These are phyloP conservation scores for Ogataea trehalophila DNA, from an alignment of 805 yeast genomes.

Conservation along the genomic window DNA sequence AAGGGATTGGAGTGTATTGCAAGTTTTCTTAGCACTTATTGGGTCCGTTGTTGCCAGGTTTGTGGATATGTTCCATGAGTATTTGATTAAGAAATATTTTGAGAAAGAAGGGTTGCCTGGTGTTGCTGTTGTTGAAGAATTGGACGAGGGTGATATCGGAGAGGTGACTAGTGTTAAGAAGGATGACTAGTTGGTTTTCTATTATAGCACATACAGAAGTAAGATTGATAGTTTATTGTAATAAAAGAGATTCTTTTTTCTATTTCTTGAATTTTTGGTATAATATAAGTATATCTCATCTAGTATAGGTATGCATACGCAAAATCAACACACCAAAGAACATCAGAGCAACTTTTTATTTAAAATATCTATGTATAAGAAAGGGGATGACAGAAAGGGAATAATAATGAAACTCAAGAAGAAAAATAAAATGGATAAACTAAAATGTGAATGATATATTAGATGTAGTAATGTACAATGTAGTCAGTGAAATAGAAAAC, in stretches of 20 bases:
- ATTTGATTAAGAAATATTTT: constrained; percentile 49
- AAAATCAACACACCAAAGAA: too few relatives aligned
- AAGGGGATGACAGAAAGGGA: too few relatives aligned
- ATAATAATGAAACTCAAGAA: too few relatives aligned
- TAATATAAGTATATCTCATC: too few relatives aligned
- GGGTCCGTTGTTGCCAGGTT: constrained; percentile 58
- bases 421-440: too few relatives aligned
- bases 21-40: constrained; percentile 41
- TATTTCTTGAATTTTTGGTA: not conserved
- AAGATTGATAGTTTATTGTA: not conserved
- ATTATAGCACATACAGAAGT: not conserved
- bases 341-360: too few relatives aligned
- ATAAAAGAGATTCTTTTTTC: not conserved
- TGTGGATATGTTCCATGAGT: constrained; percentile 43
- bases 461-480: too few relatives aligned
- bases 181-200: not conserved
- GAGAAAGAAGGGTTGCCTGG: constrained; percentile 24
- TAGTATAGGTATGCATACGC: too few relatives aligned
- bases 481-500: too few relatives aligned
- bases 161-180: not conserved
- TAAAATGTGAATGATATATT: too few relatives aligned
- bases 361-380: too few relatives aligned
- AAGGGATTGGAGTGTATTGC: constrained; percentile 51
- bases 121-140: constrained; percentile 1
- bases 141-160: not conserved